These are phyloP conservation scores for Candida sakaeoensis DNA, from an alignment of 805 yeast species.

Conservation along the genomic window DNA sequence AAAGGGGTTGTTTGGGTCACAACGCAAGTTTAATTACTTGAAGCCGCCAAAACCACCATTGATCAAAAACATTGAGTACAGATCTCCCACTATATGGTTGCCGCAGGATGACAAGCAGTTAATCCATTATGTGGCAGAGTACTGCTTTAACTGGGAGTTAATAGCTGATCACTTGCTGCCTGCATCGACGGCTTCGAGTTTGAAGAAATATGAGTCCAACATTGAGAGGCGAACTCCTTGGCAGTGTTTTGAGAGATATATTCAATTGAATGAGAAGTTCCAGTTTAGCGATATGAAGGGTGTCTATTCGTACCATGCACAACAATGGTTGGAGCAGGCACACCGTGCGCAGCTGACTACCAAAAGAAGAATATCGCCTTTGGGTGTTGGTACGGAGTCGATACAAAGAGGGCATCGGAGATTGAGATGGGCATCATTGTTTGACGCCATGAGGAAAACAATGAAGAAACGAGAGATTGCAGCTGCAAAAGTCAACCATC, in stretches of 20 bases:
- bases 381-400: conserved; percentile 91
- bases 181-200: conserved; percentile 46
- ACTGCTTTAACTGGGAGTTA: conserved; percentile 88
- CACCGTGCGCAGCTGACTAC: conserved; percentile 85
- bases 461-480: conserved; percentile 85
- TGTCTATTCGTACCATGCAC: conserved; percentile 75
- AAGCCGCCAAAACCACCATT: conserved; percentile 93
- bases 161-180: conserved; percentile 78
- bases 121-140: conserved; percentile 78
- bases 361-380: conserved; percentile 82
- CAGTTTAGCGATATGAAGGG: conserved; percentile 88
- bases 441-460: conserved; percentile 88
- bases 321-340: conserved; percentile 89
- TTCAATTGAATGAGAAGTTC: conserved; percentile 85
- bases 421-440: conserved; percentile 94
- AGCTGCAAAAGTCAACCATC: conserved; percentile 27
- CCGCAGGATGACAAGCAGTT: conserved; percentile 87
- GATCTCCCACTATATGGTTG: conserved; percentile 94
- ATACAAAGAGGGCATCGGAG: conserved; percentile 90
- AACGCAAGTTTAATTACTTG: conserved; percentile 56
- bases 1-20: conserved; percentile 57
- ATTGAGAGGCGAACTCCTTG: conserved; percentile 96
- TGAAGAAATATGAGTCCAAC: conserved; percentile 68
- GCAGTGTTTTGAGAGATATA: conserved; percentile 97
- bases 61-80: conserved; percentile 67